Evolutionary conservation across 169 alveolate genomes (phyloP).

Genomic region (Eimeria praecox): DNA sequence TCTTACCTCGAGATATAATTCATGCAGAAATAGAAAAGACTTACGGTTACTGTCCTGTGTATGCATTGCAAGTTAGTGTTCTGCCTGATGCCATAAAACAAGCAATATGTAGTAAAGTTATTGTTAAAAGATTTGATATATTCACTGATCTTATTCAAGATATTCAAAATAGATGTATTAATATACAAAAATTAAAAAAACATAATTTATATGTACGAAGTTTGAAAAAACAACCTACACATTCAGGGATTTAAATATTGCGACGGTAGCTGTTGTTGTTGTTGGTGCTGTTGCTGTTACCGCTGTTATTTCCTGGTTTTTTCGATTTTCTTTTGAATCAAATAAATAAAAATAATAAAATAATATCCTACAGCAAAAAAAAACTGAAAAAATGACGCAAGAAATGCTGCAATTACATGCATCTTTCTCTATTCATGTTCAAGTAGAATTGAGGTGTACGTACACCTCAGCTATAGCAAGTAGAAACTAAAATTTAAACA

Average conservation of each 20-base stretch:
- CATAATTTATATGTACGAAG: slow-evolving; percentile 75
- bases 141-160: slow-evolving; percentile 92
- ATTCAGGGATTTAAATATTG: slow-evolving; percentile 54
- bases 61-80: slow-evolving; percentile 91
- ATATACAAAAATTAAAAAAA: slow-evolving; percentile 46
- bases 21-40: slow-evolving; percentile 92
- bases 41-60: slow-evolving; percentile 89
- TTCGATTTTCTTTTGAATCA: neutral
- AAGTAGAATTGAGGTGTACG: no score
- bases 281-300: no score
- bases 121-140: slow-evolving; percentile 87
- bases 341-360: neutral
- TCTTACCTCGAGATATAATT: slow-evolving; percentile 89
- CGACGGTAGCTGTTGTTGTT: no score
- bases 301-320: no score
- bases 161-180: slow-evolving; percentile 82
- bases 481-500: no score
- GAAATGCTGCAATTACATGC: no score
- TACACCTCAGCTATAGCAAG: no score
- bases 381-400: no score
- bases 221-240: slow-evolving; percentile 75
- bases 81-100: slow-evolving; percentile 90
- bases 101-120: slow-evolving; percentile 88
- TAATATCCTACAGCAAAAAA: neutral
- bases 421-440: no score